Percentiles rank a stretch among this genome's conserved stretches.
Conservation (phyloP, 768 basidiomycete genomes). For the Postia placenta region DNA sequence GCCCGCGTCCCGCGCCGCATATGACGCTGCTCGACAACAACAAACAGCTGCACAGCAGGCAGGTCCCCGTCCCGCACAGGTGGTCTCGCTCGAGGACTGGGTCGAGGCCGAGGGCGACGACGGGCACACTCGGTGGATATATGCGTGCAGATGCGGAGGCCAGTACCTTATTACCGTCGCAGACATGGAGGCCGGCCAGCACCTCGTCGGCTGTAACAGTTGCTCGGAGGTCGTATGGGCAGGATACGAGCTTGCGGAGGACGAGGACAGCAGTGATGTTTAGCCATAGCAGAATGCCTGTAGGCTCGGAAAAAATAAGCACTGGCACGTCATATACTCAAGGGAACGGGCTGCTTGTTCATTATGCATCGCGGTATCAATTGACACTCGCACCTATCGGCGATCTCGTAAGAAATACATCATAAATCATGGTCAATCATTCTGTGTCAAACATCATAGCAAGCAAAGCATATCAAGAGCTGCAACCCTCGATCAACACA, state of each 20-base stretch:
- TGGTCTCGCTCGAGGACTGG: constrained; percentile 77
- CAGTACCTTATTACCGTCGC: constrained; percentile 47
- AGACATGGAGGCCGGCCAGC: constrained; percentile 64
- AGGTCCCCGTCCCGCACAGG: constrained; percentile 65
- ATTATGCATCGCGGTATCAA: too few relatives aligned
- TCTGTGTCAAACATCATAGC: too few relatives aligned
- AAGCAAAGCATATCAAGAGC: too few relatives aligned
- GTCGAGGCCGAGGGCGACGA: constrained; percentile 26
- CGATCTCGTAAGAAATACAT: too few relatives aligned
- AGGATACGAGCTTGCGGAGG: constrained; percentile 57
- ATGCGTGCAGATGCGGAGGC: constrained; percentile 73
- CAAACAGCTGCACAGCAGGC: constrained; percentile 5
- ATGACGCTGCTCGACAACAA: constrained; percentile 34
- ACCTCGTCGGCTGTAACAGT: constrained; percentile 64
- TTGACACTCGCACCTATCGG: too few relatives aligned
- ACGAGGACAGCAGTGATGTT: constrained; percentile 2
- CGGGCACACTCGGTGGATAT: constrained; percentile 39
- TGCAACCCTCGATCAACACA: too few relatives aligned
- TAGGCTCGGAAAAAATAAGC: too few relatives aligned
- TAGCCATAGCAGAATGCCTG: too few relatives aligned
- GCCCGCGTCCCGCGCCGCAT: constrained; percentile 38
- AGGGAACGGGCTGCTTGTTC: too few relatives aligned
- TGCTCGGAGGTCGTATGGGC: constrained; percentile 85
- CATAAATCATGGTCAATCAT: too few relatives aligned
- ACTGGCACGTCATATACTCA: too few relatives aligned